Percentiles rank a stretch among this genome's conserved stretches.
Conservation (phyloP, 176 grass and related monocot species). For the Rhynchospora pubera region DNA sequence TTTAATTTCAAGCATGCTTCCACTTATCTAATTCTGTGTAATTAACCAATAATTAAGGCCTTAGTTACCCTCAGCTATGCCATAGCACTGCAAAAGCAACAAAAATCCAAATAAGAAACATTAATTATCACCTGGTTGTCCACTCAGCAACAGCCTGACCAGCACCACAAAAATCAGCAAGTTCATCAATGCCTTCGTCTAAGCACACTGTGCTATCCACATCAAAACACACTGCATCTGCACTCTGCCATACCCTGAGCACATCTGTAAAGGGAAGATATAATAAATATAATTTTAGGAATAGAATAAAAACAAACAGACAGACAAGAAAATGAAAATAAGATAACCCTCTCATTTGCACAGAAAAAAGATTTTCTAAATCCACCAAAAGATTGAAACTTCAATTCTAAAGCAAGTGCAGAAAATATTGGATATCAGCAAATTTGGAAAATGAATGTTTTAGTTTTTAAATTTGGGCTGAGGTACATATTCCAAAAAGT, state of each 20-base stretch:
- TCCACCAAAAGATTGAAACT: background rate
- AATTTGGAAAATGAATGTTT: background rate
- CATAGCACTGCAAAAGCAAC: background rate
- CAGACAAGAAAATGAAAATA: background rate
- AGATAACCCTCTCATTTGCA: background rate
- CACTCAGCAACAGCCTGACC: slow-evolving; percentile 80
- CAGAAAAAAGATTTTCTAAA: background rate
- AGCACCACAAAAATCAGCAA: slow-evolving; percentile 70
- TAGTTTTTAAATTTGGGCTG: background rate
- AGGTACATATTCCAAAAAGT: background rate
- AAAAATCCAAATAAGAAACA: background rate
- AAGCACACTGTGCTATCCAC: slow-evolving; percentile 87
- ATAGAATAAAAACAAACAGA: background rate
- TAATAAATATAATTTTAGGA: background rate
- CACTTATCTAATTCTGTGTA: background rate
- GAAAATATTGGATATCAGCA: background rate
- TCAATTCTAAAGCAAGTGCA: background rate
- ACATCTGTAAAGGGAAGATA: slow-evolving; percentile 26
- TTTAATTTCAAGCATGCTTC: background rate
- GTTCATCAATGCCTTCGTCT: slow-evolving; percentile 89
- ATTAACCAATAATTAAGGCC: background rate
- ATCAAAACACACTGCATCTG: slow-evolving; percentile 75
- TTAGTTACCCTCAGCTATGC: background rate
- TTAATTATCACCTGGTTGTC: slow-evolving; percentile 44
- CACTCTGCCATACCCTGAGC: slow-evolving; percentile 44